Base-by-base conservation (phyloP, 2,329 filamentous ascomycete genomes). In the Penicillium sp. region DNA sequence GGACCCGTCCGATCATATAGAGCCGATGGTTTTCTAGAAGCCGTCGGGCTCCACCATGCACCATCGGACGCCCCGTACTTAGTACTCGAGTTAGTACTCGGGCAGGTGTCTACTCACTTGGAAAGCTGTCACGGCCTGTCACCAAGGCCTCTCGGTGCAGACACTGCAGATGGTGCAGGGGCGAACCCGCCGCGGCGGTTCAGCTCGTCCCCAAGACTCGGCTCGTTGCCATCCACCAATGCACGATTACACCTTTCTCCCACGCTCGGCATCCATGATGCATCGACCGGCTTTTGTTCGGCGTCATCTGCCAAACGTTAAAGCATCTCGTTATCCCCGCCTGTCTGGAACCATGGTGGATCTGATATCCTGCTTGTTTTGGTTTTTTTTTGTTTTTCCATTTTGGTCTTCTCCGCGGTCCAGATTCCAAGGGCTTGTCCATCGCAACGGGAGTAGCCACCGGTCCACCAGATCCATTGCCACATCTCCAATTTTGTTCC, bases 1-100 rank as follows among this genome's bases (percentile, higher is more conserved):
- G 39, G 39, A 32, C 23, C 21, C 32, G 30, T 35, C 31, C 28
- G 28, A 35, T 40, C 21, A 28, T 15, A 20, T 38, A 27, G 18
- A 9, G n/a, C n/a, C n/a, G 16, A 16, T 36, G 13, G 18, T 36
- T 33, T 45, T 45, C 42, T 45, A 45, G 43, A 45, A 45, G 38
- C 20, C 32, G 19, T 32, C 29, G 3, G 35, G 28, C 20, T 38
- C 40, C 33, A 33, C 40, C n/a, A 3, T n/a, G 9, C 14, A 18
- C 19, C 15, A 10, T 19, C 20, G 15, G 18, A 31, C 27, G 28
- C 35, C 28, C 36, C 36, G 29, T 20, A 30, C 26, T 36, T n/a
- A n/a, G n/a, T n/a, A n/a, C n/a, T n/a, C n/a, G n/a, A n/a, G n/a
- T n/a, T n/a, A n/a, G n/a, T n/a, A n/a, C n/a, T n/a, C n/a, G n/a